Evolutionary conservation across 1,284 basidiomycete genomes (phyloP), one percentile per base, ranked within the genome.

Genomic region (Tetrapyrgos nigripes): DNA sequence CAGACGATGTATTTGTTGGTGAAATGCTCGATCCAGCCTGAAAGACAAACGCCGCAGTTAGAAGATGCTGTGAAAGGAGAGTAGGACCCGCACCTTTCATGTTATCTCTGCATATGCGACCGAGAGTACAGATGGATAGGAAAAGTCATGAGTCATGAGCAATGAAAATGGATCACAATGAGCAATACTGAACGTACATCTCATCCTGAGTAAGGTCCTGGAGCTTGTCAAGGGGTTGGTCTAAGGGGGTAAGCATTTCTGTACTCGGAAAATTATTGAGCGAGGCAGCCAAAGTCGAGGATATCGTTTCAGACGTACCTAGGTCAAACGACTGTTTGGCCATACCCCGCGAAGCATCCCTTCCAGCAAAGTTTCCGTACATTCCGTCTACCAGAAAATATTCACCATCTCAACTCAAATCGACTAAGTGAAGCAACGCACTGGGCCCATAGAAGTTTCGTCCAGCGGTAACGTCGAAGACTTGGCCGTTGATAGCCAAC

Each of bases 351-450:
- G 93, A 96, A 1, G 96, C 96, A 76, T 98, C 96, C 53, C 94
- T 80, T 3, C 96, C 96, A 2, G 96, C 95, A 80, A 98, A 97
- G 76, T 97, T 97, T 29, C 95, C 96, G 70, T 98, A 98, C 84
- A 96, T 94, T 1, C 96, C 96, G 67, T 90, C 94, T 94, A 29
- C 52, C 47, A 50, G 24, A 51, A 49, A 49, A 28, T 46, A 29
- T 31, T 50, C 46, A 52, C 19, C 17, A 21, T 8, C 5, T 13
- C 14, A 17, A 24, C 24, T 3, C 27, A 23, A n/a, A 51, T 37
- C 19, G 8, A 28, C 6, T 10, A 14, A 26, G 53, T 10, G n/a
- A 27, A 56, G 51, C 59, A 59, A 78, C 87, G 70, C 64, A 95
- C 94, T 88, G 19, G 96, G 96, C 1, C 96, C 96, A 72, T 98